These are phyloP conservation scores for Xanthoconium purpureum DNA, from an alignment of 768 basidiomycete species.

Conservation along the genomic window DNA sequence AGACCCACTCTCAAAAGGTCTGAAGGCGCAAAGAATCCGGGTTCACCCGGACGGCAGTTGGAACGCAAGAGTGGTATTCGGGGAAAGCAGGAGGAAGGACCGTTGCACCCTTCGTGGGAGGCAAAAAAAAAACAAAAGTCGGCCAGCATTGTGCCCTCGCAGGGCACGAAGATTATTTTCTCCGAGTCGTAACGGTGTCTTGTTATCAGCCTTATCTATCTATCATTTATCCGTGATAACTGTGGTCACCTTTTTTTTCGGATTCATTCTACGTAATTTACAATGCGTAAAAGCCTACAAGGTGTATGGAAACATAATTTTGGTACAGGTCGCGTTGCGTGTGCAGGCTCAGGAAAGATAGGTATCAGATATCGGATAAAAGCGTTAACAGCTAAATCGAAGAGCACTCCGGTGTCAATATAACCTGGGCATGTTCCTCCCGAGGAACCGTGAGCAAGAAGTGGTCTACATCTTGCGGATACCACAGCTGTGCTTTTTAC, in stretches of 20 bases:
- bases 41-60: background rate
- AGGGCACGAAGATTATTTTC: constrained; percentile 85
- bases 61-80: background rate
- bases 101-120: constrained; percentile 94
- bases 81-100: constrained; percentile 22
- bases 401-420: background rate
- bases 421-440: background rate
- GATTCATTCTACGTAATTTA: background rate
- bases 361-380: background rate
- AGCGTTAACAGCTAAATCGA: background rate
- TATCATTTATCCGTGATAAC: background rate
- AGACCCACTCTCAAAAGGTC: background rate
- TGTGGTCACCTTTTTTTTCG: background rate
- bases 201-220: background rate
- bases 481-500: constrained; percentile 50
- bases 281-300: too few relatives aligned
- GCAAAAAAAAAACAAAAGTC: constrained; percentile 81
- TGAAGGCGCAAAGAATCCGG: background rate
- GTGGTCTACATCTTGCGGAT: constrained; percentile 8
- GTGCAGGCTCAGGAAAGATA: background rate
- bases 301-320: too few relatives aligned
- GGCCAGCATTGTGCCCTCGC: constrained; percentile 57
- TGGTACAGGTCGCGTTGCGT: too few relatives aligned
- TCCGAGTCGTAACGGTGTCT: constrained; percentile 10
- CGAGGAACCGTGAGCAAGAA: background rate